phyloP scores from a whole-genome alignment of 2,329 filamentous ascomycete genomes.

The Arthrobotrys conoides region DNA sequence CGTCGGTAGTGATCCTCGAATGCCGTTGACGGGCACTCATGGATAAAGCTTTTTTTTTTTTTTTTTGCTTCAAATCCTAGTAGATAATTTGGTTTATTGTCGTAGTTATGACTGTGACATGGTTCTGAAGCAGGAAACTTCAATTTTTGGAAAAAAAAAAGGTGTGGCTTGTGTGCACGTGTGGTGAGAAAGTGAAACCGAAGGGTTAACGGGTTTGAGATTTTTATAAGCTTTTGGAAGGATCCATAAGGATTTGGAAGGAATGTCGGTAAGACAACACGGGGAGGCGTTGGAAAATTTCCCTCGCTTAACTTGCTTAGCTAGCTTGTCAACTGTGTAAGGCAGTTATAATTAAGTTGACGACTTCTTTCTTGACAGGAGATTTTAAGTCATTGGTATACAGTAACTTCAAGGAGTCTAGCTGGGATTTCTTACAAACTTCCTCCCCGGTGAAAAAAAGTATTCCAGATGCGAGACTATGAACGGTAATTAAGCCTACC shows the following conservation, averaged over 20 bases:
- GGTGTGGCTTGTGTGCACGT: neutral
- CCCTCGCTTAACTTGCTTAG: too few relatives aligned
- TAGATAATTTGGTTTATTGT: too few relatives aligned
- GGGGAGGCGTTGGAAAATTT: neutral
- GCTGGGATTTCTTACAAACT: too few relatives aligned
- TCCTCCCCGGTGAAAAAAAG: too few relatives aligned
- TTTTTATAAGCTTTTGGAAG: slow-evolving; percentile 7
- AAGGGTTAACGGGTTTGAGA: slow-evolving; percentile 12
- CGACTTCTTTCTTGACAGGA: too few relatives aligned
- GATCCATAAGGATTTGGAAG: neutral
- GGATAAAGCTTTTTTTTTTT: neutral
- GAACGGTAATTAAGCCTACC: slow-evolving; percentile 7
- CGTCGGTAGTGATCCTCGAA: slow-evolving; percentile 44
- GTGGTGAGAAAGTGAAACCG: slow-evolving; percentile 4
- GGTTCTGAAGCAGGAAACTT: neutral
- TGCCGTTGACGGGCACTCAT: slow-evolving; percentile 60
- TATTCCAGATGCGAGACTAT: neutral
- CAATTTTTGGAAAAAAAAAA: neutral
- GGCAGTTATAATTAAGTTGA: too few relatives aligned
- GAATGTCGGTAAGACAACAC: slow-evolving; percentile 3
- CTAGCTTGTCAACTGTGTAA: too few relatives aligned
- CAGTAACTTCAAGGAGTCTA: too few relatives aligned
- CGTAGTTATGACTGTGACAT: slow-evolving; percentile 1
- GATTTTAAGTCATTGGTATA: too few relatives aligned
- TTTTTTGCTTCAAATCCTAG: neutral